Evolutionary conservation across 2,329 filamentous ascomycete species (phyloP).

Genomic region (Sordariomycetes sp.): DNA sequence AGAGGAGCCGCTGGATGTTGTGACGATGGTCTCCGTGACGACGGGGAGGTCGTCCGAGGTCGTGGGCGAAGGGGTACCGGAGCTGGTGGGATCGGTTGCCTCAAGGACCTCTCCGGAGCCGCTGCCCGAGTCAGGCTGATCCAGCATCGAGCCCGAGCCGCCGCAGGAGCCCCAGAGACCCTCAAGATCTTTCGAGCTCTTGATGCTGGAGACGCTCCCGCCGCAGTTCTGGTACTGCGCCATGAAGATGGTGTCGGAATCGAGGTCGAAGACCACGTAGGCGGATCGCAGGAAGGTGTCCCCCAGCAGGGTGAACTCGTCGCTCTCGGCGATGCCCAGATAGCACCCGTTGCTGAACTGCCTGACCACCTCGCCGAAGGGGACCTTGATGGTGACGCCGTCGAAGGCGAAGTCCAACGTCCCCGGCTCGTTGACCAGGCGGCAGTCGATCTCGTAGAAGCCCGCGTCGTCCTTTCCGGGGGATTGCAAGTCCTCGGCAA

Average conservation of each 20-base stretch:
- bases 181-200: conserved; percentile 5
- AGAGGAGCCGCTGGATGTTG: background rate
- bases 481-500: conserved; percentile 40
- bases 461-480: conserved; percentile 24
- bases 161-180: conserved; percentile 9
- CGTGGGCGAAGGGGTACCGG: background rate
- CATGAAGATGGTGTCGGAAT: conserved; percentile 36
- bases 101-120: background rate
- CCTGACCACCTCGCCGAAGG: conserved; percentile 37
- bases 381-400: conserved; percentile 36
- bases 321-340: conserved; percentile 37
- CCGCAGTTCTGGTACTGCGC: conserved; percentile 43
- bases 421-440: conserved; percentile 26
- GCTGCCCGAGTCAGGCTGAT: background rate
- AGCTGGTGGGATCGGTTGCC: background rate
- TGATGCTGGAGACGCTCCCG: conserved; percentile 10
- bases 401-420: conserved; percentile 40
- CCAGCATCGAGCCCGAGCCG: background rate
- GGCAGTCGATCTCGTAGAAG: conserved; percentile 38
- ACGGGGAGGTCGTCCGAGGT: background rate
- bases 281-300: conserved; percentile 45
- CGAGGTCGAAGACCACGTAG: conserved; percentile 45
- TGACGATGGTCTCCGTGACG: background rate
- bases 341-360: conserved; percentile 24
- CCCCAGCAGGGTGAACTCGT: conserved; percentile 38